Evolutionary conservation across 805 yeast genomes (phyloP).

Genomic region (Suhomyces kilbournensis): DNA sequence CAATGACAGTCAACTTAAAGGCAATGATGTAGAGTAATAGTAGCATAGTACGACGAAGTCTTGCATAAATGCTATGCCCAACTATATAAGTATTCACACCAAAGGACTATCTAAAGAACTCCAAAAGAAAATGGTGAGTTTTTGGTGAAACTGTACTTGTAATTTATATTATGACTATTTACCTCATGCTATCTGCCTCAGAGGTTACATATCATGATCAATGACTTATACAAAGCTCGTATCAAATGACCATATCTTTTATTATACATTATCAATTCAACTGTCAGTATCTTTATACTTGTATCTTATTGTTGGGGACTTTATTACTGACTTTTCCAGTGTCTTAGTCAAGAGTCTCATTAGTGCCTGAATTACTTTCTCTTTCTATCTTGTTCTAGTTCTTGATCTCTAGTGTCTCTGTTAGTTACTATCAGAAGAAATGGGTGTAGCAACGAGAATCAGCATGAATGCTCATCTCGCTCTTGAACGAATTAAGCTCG

Average conservation of each 20-base stretch:
- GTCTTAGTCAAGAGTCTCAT: too few species aligned
- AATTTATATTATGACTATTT: background rate
- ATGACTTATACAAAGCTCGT: background rate
- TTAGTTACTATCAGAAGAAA: constrained; percentile 48
- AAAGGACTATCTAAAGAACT: too few species aligned
- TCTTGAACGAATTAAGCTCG: constrained; percentile 76
- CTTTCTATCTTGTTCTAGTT: too few species aligned
- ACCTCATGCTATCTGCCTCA: background rate
- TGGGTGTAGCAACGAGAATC: constrained; percentile 80
- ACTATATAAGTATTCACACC: too few species aligned
- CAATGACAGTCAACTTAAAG: background rate
- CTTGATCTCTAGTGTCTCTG: background rate
- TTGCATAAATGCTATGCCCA: too few species aligned
- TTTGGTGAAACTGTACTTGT: too few species aligned
- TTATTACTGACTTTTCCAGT: too few species aligned
- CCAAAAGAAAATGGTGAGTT: too few species aligned
- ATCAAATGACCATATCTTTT: background rate
- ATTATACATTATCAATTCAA: background rate
- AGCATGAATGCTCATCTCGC: constrained; percentile 80
- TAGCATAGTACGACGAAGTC: too few species aligned
- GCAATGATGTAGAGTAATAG: background rate
- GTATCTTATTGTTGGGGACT: too few species aligned
- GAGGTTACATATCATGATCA: background rate
- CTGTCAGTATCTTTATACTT: too few species aligned
- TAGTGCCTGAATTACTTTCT: too few species aligned